Base-by-base conservation (phyloP, 768 basidiomycete genomes). In the Amanita pallidorosea region DNA sequence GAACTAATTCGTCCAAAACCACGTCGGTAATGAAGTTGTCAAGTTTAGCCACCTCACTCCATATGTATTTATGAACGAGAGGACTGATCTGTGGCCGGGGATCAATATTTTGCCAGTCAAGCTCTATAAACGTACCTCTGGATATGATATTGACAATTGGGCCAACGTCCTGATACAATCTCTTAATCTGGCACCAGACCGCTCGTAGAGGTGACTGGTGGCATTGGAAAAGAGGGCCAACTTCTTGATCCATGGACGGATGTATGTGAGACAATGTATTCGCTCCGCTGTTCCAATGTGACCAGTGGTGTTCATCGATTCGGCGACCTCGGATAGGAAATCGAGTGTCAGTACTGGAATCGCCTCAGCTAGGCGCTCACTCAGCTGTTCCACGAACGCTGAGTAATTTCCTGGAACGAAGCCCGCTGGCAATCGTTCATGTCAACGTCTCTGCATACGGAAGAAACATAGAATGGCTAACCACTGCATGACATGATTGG, bases 221-320 rank as follows among this genome's bases (percentile, higher is more conserved):
- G 89, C 82, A 56, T 84, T 83, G 23, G 77, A 75, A 55, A 88
- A 93, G 12, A 70, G 64, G 2, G 77, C 71, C 2, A 96, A 70
- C 58, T 94, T 93, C 61, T 76, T 81, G 37, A 95, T 77, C 93
- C 92, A 96, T 3, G 93, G 91, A 36, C 76, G 80, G 72, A 95
- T 74, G 60, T 91, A 93, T 53, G 85, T 80, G 18, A 94, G 63
- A 58, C 83, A 90, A 53, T 75, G 77, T 36, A 88, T 79, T 35
- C 83, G 81, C 44, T 85, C 83, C 1, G 66, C 73, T 59, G 61
- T 55, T 2, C 58, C 61, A 5, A 60, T 53, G 55, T 67, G 67
- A 54, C 61, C 73, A 72, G 69, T 74, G 42, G 71, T 68, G n/a
- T 70, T 67, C 72, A 88, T 79, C 2, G 81, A 77, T 0, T 75